phyloP scores from a whole-genome alignment of 176 grass and related monocot genomes.

The Pharus latifolius region DNA sequence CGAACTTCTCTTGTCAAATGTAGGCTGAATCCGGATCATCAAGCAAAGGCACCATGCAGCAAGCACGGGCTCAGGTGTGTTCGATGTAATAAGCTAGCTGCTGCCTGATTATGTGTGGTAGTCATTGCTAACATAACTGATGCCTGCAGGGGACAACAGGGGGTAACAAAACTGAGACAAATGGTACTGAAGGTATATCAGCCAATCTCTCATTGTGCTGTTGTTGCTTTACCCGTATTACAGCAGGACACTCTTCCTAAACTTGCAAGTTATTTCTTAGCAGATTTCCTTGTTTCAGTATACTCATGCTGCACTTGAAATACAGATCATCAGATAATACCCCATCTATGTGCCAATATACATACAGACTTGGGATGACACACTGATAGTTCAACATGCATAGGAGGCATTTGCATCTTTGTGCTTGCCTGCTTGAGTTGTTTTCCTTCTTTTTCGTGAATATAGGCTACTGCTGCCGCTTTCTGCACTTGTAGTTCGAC shows the following conservation, averaged over 20 bases:
- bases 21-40: conserved; percentile 41
- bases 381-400: no score
- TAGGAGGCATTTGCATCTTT: no score
- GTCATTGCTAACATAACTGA: not conserved
- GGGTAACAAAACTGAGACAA: conserved; percentile 5
- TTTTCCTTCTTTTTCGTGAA: no score
- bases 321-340: not conserved
- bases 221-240: not conserved
- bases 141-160: conserved; percentile 19
- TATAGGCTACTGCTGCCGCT: no score
- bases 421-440: no score
- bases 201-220: not conserved
- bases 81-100: not conserved
- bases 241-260: not conserved
- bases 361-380: not conserved
- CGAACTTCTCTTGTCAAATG: not conserved
- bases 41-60: conserved; percentile 20
- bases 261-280: no score
- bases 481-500: no score
- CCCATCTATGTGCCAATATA: not conserved
- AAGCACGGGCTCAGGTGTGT: conserved; percentile 29
- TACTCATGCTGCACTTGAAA: not conserved
- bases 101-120: not conserved
- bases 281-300: no score
- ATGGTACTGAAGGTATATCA: conserved; percentile 28